Base-by-base conservation (phyloP, 768 basidiomycete genomes). In the Leccinum truebloodii region DNA sequence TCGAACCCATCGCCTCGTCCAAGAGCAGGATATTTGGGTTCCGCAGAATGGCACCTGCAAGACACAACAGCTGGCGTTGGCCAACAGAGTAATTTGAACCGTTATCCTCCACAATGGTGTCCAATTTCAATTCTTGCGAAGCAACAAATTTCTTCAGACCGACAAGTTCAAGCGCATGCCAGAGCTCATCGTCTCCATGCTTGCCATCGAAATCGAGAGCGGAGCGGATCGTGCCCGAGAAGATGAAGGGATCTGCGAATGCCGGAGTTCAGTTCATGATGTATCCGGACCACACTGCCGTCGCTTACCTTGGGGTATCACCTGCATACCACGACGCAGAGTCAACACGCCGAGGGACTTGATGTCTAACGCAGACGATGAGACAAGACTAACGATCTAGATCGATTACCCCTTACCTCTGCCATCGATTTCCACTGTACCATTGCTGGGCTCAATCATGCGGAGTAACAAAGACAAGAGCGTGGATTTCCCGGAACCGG, bases 51-150 rank as follows among this genome's bases (percentile, higher is more conserved):
- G 71, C 72, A 41, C 61, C 65, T 22, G 73, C 71, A 46, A 74
- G 86, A 16, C 92, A 91, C 28, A 98, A 72, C 10, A 95, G 76
- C 75, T 97, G 95, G 68, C 85, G 85, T 78, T 98, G 95, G 6
- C 95, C 95, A 46, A 96, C 96, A 64, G 90, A 93, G 63, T 94
- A 75, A 56, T 83, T 87, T 5, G 88, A 85, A 1, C 94, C 94
- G 54, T 83, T 85, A 49, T 81, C 85, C 2, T 93, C 92, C 4
- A 97, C 78, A 46, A 79, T 76, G 0, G 95, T 95, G 59, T 95
- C 91, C 65, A 67, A 69, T 64, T 62, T 96, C 94, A 3, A 92
- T 90, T 24, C 89, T 81, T 3, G 93, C 88, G 51, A 96, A 73
- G 63, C 84, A 86, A 57, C 80, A 74, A 48, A 98, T 78, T 71